Evolutionary conservation across 1,139 yeast species (phyloP).

Genomic region (Hansenula sp.): DNA sequence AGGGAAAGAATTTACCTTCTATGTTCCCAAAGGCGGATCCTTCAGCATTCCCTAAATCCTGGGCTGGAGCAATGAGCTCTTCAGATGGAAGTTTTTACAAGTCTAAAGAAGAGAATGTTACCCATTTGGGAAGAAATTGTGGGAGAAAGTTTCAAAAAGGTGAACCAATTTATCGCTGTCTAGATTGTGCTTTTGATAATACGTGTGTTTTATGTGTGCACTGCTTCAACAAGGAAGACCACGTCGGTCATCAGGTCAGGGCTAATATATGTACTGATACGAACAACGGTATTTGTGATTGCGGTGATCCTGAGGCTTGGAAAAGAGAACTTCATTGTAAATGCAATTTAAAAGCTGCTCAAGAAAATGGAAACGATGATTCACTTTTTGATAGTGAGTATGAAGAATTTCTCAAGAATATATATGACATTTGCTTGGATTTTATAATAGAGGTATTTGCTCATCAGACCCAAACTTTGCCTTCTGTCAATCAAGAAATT

Average conservation of each 20-base stretch:
- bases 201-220: constrained; percentile 70
- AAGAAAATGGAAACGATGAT: constrained; percentile 19
- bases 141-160: constrained; percentile 55
- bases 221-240: constrained; percentile 69
- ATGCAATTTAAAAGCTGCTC: constrained; percentile 15
- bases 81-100: neutral
- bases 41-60: neutral
- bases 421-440: constrained; percentile 39
- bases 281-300: constrained; percentile 62
- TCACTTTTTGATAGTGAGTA: constrained; percentile 49
- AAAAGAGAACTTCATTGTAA: constrained; percentile 41
- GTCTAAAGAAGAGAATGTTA: neutral
- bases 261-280: constrained; percentile 44
- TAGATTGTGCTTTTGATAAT: constrained; percentile 65
- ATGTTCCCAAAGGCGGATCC: neutral
- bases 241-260: constrained; percentile 56
- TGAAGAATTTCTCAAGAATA: constrained; percentile 23
- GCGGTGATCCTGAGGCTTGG: constrained; percentile 69
- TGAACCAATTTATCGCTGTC: constrained; percentile 64
- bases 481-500: constrained; percentile 8
- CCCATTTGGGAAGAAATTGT: constrained; percentile 53
- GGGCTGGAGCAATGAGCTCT: neutral
- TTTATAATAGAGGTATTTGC: constrained; percentile 43
- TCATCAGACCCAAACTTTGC: constrained; percentile 19
- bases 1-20: neutral